A percentile compares a stretch with the other conserved stretches of the same genome.
These are phyloP conservation scores for Eimeria mitis DNA, from an alignment of 169 alveolate genomes.

Conservation along the genomic window DNA sequence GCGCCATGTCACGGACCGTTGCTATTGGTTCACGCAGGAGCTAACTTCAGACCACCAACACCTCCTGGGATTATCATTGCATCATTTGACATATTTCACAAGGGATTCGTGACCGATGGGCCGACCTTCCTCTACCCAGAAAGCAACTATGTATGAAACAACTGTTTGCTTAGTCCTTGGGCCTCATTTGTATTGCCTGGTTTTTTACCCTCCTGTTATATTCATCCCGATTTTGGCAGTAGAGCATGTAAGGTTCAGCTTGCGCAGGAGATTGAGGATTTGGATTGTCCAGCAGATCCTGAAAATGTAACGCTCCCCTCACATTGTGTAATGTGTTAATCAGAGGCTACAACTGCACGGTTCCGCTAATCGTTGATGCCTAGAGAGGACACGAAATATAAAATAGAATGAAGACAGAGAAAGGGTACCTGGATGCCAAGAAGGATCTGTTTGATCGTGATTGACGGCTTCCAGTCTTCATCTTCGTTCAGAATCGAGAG, in stretches of 20 bases:
- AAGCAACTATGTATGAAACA: neutral
- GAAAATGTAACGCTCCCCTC: neutral
- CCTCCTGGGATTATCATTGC: neutral
- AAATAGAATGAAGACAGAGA: neutral
- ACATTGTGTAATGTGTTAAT: too few relatives aligned
- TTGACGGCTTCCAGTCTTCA: conserved; percentile 99
- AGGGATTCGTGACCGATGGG: neutral
- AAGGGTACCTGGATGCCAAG: conserved; percentile 96
- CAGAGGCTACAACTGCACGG: neutral
- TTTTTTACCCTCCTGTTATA: conserved; percentile 87
- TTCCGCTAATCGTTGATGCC: neutral
- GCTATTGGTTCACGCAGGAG: neutral
- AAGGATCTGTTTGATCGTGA: conserved; percentile 98
- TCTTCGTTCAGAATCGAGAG: conserved; percentile 99
- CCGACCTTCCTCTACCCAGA: neutral
- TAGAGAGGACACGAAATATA: neutral
- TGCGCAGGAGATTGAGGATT: conserved; percentile 98
- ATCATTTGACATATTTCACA: neutral
- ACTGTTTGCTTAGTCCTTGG: conserved; percentile 56
- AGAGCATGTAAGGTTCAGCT: conserved; percentile 97
- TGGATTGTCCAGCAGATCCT: conserved; percentile 98
- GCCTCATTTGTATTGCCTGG: conserved; percentile 83
- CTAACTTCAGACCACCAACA: neutral
- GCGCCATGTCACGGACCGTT: neutral
- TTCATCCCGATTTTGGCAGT: conserved; percentile 95